A percentile compares a stretch with the other conserved stretches of the same genome.
Evolutionary conservation across 768 basidiomycete species (phyloP).

Genomic region (Hericium alpestre): DNA sequence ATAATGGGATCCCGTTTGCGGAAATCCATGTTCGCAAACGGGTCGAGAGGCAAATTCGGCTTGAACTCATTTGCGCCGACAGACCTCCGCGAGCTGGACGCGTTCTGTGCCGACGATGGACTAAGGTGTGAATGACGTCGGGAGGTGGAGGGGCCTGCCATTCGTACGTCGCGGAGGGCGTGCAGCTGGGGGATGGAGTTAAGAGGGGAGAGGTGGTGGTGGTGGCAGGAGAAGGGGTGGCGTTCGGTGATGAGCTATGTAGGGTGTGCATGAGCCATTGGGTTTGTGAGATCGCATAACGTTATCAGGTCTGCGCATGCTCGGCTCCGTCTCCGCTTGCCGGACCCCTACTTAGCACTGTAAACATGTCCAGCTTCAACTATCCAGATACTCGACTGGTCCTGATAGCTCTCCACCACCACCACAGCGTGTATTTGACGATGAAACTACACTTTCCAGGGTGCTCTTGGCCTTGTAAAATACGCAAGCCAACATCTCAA

Average conservation of each 20-base stretch:
- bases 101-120: not conserved
- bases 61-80: conserved; percentile 19
- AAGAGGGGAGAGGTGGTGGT: not conserved
- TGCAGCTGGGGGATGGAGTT: not conserved
- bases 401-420: too few relatives aligned
- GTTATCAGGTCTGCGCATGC: too few relatives aligned
- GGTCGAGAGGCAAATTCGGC: conserved; percentile 25
- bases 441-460: too few relatives aligned
- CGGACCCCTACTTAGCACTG: too few relatives aligned
- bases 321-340: too few relatives aligned
- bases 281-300: not conserved
- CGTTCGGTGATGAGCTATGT: not conserved
- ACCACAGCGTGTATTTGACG: too few relatives aligned
- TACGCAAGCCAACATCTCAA: too few relatives aligned
- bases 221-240: not conserved
- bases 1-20: conserved; percentile 20
- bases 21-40: conserved; percentile 19
- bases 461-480: too few relatives aligned
- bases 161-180: not conserved
- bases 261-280: not conserved
- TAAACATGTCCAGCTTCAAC: too few relatives aligned
- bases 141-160: not conserved
- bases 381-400: too few relatives aligned
- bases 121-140: not conserved
- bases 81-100: not conserved